These are phyloP conservation scores for Apiotrichum veenhuisii DNA, from an alignment of 1,284 basidiomycete species.

Conservation along the genomic window DNA sequence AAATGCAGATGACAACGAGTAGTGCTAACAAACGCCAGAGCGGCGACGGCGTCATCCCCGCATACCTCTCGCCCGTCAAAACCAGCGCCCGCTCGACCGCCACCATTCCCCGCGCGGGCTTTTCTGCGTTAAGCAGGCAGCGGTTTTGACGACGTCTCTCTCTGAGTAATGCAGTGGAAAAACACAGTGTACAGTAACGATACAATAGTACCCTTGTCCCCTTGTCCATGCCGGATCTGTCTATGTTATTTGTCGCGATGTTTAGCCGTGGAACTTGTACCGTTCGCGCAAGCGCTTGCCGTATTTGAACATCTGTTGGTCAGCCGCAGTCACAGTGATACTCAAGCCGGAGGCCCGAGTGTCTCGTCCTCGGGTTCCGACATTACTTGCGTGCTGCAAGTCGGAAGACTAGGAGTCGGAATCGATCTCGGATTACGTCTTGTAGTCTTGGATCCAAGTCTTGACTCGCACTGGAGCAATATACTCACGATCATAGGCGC, in stretches of 20 bases:
- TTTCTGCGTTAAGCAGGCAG: slow-evolving; percentile 11
- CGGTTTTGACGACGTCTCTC: slow-evolving; percentile 1
- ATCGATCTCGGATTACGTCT: too few species aligned
- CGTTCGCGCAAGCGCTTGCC: slow-evolving; percentile 46
- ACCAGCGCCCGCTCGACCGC: slow-evolving; percentile 6
- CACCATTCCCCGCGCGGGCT: slow-evolving; percentile 36
- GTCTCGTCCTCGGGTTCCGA: too few species aligned
- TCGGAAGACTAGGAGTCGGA: too few species aligned
- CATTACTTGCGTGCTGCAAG: too few species aligned
- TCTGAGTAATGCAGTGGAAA: background rate
- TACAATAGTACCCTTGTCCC: too few species aligned
- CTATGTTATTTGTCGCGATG: too few species aligned
- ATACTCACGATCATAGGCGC: slow-evolving; percentile 47
- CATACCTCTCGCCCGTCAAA: slow-evolving; percentile 35
- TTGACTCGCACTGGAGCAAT: too few species aligned
- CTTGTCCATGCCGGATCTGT: too few species aligned
- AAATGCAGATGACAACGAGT: too few species aligned
- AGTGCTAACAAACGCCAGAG: slow-evolving; percentile 22
- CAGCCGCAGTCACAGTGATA: background rate
- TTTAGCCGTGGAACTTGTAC: slow-evolving; percentile 35
- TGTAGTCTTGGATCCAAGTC: too few species aligned
- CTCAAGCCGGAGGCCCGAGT: too few species aligned
- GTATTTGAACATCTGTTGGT: slow-evolving; percentile 43
- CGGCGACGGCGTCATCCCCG: slow-evolving; percentile 46
- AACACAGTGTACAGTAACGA: too few species aligned